Evolutionary conservation across 345 rosid genomes (phyloP).

Genomic region (Rhodamnia argentea): DNA sequence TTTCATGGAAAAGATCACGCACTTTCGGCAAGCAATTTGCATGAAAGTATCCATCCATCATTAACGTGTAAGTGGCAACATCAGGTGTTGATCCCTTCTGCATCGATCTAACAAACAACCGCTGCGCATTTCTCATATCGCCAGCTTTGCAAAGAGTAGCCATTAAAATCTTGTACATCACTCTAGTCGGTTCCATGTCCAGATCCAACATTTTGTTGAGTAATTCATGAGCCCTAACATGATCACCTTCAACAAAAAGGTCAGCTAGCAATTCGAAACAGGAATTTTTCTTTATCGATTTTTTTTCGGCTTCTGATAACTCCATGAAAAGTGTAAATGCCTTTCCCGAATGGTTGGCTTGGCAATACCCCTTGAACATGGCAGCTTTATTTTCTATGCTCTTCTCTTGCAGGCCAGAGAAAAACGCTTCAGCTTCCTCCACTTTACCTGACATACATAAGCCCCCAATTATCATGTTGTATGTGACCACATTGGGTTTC

Average conservation of each 20-base stretch:
- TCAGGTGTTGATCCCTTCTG: conserved; percentile 30
- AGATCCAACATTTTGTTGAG: conserved; percentile 29
- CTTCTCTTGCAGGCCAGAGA: conserved; percentile 21
- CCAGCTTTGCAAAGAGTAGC: conserved; percentile 27
- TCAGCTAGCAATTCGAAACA: conserved; percentile 35
- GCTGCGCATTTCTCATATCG: conserved; percentile 27
- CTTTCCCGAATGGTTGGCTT: conserved; percentile 21
- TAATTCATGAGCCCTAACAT: conserved; percentile 23
- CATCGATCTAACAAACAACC: conserved; percentile 21
- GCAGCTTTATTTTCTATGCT: conserved; percentile 30
- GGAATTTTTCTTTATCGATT: conserved; percentile 16
- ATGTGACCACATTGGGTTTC: conserved; percentile 30
- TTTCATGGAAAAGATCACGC: conserved; percentile 29
- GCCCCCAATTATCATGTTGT: conserved; percentile 55
- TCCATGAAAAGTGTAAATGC: conserved; percentile 33
- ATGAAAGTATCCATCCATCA: conserved; percentile 57
- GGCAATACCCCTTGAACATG: conserved; percentile 55
- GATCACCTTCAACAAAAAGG: conserved; percentile 32
- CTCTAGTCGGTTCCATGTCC: conserved; percentile 25
- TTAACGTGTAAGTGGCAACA: conserved; percentile 42
- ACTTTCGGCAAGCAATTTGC: conserved; percentile 29
- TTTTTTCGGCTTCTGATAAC: conserved; percentile 14
- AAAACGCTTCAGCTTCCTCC: conserved; percentile 47
- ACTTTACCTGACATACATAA: conserved; percentile 52
- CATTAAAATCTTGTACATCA: conserved; percentile 40